Evolutionary conservation across 352 stramenopile genomes (phyloP), one percentile per base, ranked within the genome.

Genomic region (Pythium oligandrum): DNA sequence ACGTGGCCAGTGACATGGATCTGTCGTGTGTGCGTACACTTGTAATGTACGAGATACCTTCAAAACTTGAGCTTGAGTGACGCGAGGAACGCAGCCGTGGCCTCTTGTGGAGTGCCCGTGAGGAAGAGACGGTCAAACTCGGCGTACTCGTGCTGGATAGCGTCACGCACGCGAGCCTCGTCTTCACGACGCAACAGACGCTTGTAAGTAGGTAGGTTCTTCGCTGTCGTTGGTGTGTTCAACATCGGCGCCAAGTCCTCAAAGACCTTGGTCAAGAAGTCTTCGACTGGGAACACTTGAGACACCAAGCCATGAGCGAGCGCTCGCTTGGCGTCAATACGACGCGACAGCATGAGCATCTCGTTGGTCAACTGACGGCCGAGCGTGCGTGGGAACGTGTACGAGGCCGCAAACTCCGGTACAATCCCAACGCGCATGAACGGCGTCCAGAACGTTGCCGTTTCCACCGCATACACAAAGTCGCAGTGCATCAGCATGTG

Each of bases 381-480:
- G 40, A 95, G 61, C 40, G 91, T 44, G 52, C 73, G 65, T 36
- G 76, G 73, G 63, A 95, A 96, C 51, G 75, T 88, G 64, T 87
- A 85, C 11, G 69, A 88, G 3, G 76, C 85, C 35, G 80, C 86
- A 51, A 91, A 91, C 62, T 96, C 84, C 4, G 86, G 86, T 37
- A 91, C 77, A n/a, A 94, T 78, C 8, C 83, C 84, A 6, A 93
- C 76, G 31, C 81, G 77, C 60, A 90, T 81, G 58, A 96, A 96
- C 6, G 85, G 83, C 36, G 85, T 93, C 71, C 75, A 88, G 66
- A 93, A 93, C 17, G 80, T 86, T 34, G 82, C 75, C 34, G 44
- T 55, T 9, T 84, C 68, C 6, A 60, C 66, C 9, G 73, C 73
- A 51, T 78, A 82, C 42, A 91, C 76, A 40, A 85, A 53, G 58